phyloP scores from a whole-genome alignment of 495 filamentous ascomycete species.

The Podospora pseudopauciseta region DNA sequence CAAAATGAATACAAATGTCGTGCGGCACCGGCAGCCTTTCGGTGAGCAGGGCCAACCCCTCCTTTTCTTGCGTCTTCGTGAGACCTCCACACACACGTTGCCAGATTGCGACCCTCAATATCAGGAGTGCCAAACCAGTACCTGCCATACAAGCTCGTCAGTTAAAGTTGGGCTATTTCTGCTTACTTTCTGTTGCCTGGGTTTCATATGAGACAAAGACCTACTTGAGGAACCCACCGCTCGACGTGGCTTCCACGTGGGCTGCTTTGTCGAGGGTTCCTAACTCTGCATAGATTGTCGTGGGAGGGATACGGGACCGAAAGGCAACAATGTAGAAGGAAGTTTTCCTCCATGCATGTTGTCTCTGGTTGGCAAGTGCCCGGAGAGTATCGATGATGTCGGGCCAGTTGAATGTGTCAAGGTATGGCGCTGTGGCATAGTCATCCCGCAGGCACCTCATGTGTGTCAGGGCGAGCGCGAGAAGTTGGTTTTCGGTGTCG shows the following conservation, averaged over 20 bases:
- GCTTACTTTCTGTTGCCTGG: conserved; percentile 1
- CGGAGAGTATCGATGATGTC: conserved; percentile 56
- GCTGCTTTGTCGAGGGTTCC: conserved; percentile 67
- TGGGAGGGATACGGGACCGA: conserved; percentile 62
- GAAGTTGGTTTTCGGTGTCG: conserved; percentile 57
- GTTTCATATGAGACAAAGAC: conserved; percentile 18
- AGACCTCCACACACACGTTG: conserved; percentile 74
- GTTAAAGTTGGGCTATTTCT: neutral
- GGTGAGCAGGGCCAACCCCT: conserved; percentile 57
- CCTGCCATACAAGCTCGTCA: conserved; percentile 33
- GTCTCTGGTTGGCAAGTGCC: conserved; percentile 40
- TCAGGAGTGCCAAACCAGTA: conserved; percentile 79
- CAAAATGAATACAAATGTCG: conserved; percentile 53
- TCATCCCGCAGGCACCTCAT: conserved; percentile 59
- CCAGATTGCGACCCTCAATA: conserved; percentile 61
- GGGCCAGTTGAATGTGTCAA: conserved; percentile 73
- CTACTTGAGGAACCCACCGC: conserved; percentile 79
- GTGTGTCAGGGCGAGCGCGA: conserved; percentile 65
- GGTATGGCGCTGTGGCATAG: conserved; percentile 74
- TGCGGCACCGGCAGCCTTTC: conserved; percentile 49
- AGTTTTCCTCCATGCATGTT: conserved; percentile 58
- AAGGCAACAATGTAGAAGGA: conserved; percentile 82
- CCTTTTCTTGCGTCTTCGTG: conserved; percentile 66
- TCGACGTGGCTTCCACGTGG: conserved; percentile 70
- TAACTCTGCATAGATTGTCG: conserved; percentile 58